phyloP scores from a whole-genome alignment of 768 basidiomycete species.

The Suillus fuscotomentosus region DNA sequence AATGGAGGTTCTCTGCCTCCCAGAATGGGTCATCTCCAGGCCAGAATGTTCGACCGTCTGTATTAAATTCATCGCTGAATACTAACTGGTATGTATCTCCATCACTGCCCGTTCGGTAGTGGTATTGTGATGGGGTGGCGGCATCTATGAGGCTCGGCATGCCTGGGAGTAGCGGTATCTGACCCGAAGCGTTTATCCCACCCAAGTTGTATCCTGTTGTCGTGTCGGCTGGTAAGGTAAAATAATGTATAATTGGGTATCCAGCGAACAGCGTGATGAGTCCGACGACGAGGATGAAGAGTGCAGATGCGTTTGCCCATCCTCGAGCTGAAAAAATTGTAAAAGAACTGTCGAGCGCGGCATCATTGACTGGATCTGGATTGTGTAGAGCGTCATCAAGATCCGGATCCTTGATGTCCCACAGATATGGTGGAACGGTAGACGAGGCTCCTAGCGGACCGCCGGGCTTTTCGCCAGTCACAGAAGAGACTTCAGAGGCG shows the following conservation, averaged over 20 bases:
- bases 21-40: constrained; percentile 81
- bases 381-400: constrained; percentile 90
- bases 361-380: constrained; percentile 75
- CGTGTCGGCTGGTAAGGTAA: constrained; percentile 25
- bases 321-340: constrained; percentile 81
- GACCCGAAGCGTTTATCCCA: constrained; percentile 77
- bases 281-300: constrained; percentile 64
- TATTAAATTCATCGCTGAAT: constrained; percentile 87
- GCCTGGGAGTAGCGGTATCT: constrained; percentile 74
- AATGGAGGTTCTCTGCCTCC: constrained; percentile 87
- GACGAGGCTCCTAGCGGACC: constrained; percentile 44
- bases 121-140: constrained; percentile 63
- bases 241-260: constrained; percentile 78
- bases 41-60: constrained; percentile 69
- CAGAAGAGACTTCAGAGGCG: constrained; percentile 43
- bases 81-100: constrained; percentile 79
- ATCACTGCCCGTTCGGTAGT: constrained; percentile 65
- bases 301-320: constrained; percentile 73
- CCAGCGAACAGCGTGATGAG: constrained; percentile 83
- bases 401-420: constrained; percentile 81
- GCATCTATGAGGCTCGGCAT: constrained; percentile 72
- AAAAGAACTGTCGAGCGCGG: constrained; percentile 55
- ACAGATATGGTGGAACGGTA: constrained; percentile 68
- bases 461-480: constrained; percentile 31
- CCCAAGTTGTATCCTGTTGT: constrained; percentile 80